A percentile compares a stretch with the other conserved stretches of the same genome.
phyloP scores from a whole-genome alignment of 2,329 filamentous ascomycete species.

The Esteya vermicola region DNA sequence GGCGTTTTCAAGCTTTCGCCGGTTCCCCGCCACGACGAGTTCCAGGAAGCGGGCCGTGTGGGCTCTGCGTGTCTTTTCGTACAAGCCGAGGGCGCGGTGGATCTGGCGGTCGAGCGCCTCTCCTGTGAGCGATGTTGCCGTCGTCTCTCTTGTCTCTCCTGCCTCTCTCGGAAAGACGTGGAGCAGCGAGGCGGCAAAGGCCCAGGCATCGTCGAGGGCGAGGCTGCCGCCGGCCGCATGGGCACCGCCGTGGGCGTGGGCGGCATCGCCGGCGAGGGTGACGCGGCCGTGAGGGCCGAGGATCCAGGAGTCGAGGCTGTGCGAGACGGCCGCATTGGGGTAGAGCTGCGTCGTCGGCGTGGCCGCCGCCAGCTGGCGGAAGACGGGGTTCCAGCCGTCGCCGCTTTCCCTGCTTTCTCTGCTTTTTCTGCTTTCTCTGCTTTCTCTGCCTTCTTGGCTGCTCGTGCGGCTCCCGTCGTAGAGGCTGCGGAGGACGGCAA shows the following conservation, averaged over 20 bases:
- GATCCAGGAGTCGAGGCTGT: constrained; percentile 24
- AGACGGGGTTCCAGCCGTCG: constrained; percentile 26
- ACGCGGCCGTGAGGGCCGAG: constrained; percentile 19
- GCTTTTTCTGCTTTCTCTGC: no score
- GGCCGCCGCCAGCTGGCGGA: constrained; percentile 23
- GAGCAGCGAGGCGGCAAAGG: constrained; percentile 22
- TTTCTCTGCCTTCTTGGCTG: no score
- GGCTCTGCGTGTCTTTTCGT: constrained; percentile 25
- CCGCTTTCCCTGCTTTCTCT: no score
- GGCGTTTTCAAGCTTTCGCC: constrained; percentile 13
- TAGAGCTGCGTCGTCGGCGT: constrained; percentile 25
- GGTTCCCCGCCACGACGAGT: constrained; percentile 19
- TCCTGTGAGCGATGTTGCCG: no score
- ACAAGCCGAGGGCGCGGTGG: constrained; percentile 19
- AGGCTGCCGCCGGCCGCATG: constrained; percentile 25
- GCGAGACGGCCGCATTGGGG: constrained; percentile 25
- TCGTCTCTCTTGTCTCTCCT: constrained; percentile 1
- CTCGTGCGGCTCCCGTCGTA: no score
- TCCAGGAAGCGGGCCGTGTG: constrained; percentile 23
- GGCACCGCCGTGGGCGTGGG: constrained; percentile 25
- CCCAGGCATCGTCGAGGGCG: constrained; percentile 26
- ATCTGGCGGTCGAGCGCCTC: no score
- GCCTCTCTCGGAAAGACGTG: constrained; percentile 17
- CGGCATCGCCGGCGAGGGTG: constrained; percentile 24
- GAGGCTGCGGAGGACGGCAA: constrained; percentile 20